These are phyloP conservation scores for Thecaphora thlaspeos DNA, from an alignment of 1,284 basidiomycete genomes.

Conservation along the genomic window DNA sequence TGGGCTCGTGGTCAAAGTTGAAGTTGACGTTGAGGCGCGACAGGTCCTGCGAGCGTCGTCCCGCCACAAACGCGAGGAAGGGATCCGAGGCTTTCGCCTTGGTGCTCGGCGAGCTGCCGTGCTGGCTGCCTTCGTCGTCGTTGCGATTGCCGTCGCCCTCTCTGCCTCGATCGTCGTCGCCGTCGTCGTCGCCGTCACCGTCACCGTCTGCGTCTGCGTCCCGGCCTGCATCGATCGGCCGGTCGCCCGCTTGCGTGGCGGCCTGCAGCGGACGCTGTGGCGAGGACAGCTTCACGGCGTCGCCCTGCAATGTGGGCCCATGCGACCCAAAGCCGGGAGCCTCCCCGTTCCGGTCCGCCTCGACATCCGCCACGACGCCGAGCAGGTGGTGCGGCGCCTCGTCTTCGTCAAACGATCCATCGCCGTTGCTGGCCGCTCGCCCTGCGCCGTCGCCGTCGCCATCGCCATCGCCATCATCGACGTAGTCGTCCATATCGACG, in stretches of 20 bases:
- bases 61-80: slow-evolving; percentile 43
- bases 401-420: slow-evolving; percentile 3
- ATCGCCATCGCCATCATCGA: slow-evolving; percentile 10
- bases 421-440: too few species aligned
- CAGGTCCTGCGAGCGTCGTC: slow-evolving; percentile 23
- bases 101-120: slow-evolving; percentile 1
- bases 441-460: not conserved
- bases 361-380: slow-evolving; percentile 21
- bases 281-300: slow-evolving; percentile 24
- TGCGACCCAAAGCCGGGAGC: too few species aligned
- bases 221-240: too few species aligned
- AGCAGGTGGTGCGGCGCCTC: slow-evolving; percentile 39
- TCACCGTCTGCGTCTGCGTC: too few species aligned
- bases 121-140: not conserved
- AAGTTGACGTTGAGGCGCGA: slow-evolving; percentile 4
- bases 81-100: slow-evolving; percentile 14
- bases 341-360: too few species aligned
- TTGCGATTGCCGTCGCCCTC: not conserved
- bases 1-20: not conserved
- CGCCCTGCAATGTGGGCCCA: too few species aligned
- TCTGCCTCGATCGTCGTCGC: too few species aligned
- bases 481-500: not conserved
- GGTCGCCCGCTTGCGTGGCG: too few species aligned
- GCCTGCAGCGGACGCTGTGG: slow-evolving; percentile 15
- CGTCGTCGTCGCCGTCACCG: too few species aligned